phyloP scores from a whole-genome alignment of 305 asterid genomes.

The Ilex paraguariensis region DNA sequence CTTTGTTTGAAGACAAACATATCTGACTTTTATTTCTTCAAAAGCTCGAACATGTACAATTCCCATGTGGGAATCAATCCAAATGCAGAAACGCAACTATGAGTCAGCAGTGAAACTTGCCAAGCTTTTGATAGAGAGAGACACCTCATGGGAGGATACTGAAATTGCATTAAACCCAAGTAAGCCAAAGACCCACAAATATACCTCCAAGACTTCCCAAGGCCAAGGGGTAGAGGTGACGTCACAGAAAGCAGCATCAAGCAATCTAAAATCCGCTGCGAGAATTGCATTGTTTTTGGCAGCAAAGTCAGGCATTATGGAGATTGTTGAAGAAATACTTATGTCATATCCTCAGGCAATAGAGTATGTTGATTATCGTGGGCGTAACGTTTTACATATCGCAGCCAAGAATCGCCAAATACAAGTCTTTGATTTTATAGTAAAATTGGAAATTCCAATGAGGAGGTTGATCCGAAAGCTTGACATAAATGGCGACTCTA shows the following conservation, averaged over 20 bases:
- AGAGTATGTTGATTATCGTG: constrained; percentile 11
- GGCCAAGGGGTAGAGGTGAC: background rate
- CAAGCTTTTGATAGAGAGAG: constrained; percentile 10
- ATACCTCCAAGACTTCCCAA: background rate
- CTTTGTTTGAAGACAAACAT: too few relatives aligned
- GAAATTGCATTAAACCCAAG: constrained; percentile 4
- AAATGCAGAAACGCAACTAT: background rate
- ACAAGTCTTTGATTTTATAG: constrained; percentile 6
- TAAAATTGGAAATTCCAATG: constrained; percentile 11
- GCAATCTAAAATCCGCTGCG: background rate
- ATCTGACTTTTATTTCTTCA: background rate
- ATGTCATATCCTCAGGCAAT: constrained; percentile 13
- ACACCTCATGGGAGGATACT: constrained; percentile 9
- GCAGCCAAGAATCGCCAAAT: constrained; percentile 8
- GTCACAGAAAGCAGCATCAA: background rate
- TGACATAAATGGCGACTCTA: constrained; percentile 10
- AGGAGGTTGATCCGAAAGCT: constrained; percentile 9
- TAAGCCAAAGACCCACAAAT: constrained; percentile 5
- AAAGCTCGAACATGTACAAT: constrained; percentile 5
- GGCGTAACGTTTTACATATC: constrained; percentile 13
- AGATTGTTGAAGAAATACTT: constrained; percentile 15
- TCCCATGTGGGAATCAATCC: constrained; percentile 11
- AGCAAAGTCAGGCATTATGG: constrained; percentile 9
- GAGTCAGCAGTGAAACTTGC: constrained; percentile 8
- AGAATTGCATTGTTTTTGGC: constrained; percentile 14